Conservation (phyloP, 805 yeast genomes). For the Clavispora asparagi region DNA sequence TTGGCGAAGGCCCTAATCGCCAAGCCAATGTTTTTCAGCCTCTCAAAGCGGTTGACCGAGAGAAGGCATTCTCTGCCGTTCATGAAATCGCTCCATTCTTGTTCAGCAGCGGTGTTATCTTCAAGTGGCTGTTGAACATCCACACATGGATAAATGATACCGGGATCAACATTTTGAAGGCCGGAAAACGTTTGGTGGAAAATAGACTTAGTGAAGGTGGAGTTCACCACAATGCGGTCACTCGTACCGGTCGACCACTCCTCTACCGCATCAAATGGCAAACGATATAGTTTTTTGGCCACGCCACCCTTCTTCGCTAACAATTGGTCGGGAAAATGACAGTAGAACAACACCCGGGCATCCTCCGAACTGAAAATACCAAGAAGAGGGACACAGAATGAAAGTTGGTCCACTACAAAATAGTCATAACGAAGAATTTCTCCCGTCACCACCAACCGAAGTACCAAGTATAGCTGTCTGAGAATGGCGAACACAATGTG, state of each 20-base stretch:
- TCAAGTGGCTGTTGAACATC: conserved; percentile 27
- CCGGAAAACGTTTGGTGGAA: conserved; percentile 59
- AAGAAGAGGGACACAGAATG: conserved; percentile 76
- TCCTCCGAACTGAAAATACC: conserved; percentile 34
- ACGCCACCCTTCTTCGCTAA: conserved; percentile 55
- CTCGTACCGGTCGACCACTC: conserved; percentile 72
- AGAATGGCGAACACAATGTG: conserved; percentile 77
- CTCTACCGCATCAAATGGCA: conserved; percentile 82
- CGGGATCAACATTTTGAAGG: conserved; percentile 37
- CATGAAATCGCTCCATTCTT: conserved; percentile 32
- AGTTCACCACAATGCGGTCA: conserved; percentile 82
- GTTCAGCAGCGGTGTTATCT: conserved; percentile 18
- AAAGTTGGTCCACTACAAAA: conserved; percentile 81
- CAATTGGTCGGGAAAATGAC: conserved; percentile 93
- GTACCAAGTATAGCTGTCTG: conserved; percentile 68
- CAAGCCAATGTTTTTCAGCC: conserved; percentile 73
- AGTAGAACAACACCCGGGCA: conserved; percentile 71
- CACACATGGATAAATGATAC: conserved; percentile 78
- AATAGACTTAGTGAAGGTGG: conserved; percentile 70
- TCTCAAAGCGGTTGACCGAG: conserved; percentile 85
- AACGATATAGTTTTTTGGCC: conserved; percentile 61
- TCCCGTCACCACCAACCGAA: conserved; percentile 42
- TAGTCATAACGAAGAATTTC: conserved; percentile 55
- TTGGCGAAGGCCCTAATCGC: conserved; percentile 67
- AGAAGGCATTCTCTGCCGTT: conserved; percentile 43